Evolutionary conservation across 2,329 filamentous ascomycete genomes (phyloP).

Genomic region (Fusarium sp.): DNA sequence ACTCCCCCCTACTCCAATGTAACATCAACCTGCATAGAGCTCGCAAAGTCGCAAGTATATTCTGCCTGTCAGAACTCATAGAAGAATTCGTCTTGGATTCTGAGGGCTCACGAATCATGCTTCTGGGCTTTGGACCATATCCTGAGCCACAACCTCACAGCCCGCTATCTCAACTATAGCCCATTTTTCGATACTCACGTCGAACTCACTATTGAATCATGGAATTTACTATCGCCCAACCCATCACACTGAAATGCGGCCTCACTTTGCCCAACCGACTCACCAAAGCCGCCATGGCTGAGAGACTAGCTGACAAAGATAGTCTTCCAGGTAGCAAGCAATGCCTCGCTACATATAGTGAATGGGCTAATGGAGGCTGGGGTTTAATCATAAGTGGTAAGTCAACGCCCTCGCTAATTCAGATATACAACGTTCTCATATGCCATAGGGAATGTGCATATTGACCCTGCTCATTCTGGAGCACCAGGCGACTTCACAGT

Average conservation of each 20-base stretch:
- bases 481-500: neutral
- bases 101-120: too few species aligned
- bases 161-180: neutral
- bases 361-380: neutral
- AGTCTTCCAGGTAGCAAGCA: neutral
- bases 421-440: neutral
- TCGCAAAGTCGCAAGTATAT: neutral
- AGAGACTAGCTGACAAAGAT: neutral
- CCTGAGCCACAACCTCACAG: neutral
- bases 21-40: neutral
- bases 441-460: neutral
- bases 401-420: rapidly evolving
- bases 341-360: neutral
- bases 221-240: neutral
- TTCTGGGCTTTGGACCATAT: too few species aligned
- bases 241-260: neutral
- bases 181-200: neutral
- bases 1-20: too few species aligned
- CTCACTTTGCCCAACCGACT: neutral
- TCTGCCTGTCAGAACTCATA: rapidly evolving
- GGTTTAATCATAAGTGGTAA: neutral
- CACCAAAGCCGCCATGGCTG: neutral
- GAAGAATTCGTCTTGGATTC: too few species aligned
- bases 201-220: neutral
- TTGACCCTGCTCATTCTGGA: neutral